phyloP scores from a whole-genome alignment of 352 stramenopile genomes.

The Globisporangium takayamanum region DNA sequence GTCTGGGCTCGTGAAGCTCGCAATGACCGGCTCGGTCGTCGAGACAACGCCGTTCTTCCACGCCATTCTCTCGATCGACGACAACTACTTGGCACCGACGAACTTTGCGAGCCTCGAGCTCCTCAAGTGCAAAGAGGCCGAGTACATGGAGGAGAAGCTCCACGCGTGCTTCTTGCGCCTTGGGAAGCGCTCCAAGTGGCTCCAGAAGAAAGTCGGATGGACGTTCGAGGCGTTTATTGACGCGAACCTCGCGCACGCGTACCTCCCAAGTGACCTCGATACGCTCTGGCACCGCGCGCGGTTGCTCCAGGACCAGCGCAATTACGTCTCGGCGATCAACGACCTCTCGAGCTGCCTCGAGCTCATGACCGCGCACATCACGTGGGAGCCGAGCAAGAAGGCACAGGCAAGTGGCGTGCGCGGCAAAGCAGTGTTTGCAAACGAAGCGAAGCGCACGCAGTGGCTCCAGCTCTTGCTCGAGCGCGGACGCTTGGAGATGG shows the following conservation, averaged over 20 bases:
- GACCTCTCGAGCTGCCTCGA: constrained; percentile 40
- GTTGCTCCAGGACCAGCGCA: constrained; percentile 30
- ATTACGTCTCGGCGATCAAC: constrained; percentile 30
- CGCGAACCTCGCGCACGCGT: constrained; percentile 37
- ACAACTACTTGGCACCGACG: constrained; percentile 36
- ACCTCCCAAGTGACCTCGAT: constrained; percentile 43
- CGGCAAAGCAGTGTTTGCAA: constrained; percentile 26
- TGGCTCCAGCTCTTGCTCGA: constrained; percentile 46
- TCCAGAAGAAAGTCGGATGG: constrained; percentile 35
- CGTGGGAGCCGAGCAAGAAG: constrained; percentile 28
- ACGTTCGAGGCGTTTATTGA: constrained; percentile 51
- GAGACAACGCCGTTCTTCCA: constrained; percentile 41
- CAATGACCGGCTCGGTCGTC: constrained; percentile 20
- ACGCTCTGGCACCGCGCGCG: constrained; percentile 41
- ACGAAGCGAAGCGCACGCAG: constrained; percentile 29
- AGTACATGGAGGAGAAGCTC: constrained; percentile 47
- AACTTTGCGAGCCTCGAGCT: constrained; percentile 55
- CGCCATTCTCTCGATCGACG: constrained; percentile 45
- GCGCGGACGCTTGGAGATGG: constrained; percentile 30
- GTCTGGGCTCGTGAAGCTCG: constrained; percentile 36
- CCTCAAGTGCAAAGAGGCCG: constrained; percentile 49
- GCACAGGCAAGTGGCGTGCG: not conserved
- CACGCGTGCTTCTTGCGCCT: constrained; percentile 35
- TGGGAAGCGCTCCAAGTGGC: constrained; percentile 40
- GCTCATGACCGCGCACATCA: constrained; percentile 27